Evolutionary conservation across 148 eudicot genomes (phyloP), one percentile per base, ranked within the genome.

Genomic region (Linanthus parryae): DNA sequence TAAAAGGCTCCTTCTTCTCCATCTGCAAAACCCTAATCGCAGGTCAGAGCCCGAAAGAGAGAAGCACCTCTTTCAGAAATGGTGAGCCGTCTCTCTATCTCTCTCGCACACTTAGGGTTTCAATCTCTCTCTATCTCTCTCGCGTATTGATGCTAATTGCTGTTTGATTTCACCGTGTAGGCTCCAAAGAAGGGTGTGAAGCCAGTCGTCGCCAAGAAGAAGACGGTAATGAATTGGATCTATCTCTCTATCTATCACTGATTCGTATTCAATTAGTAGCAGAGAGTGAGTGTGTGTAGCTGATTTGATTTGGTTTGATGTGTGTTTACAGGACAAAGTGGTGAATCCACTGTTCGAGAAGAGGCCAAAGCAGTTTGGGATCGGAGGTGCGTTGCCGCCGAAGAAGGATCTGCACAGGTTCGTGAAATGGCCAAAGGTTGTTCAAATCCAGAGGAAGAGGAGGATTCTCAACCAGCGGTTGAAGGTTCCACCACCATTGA

Each of bases 401-500:
- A 71, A 79, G 67, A 71, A 53, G 64, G 77, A 78, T 61, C 61
- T 78, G 52, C 66, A 63, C 52, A 27, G 84, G 3, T 74, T 78
- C 36, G 77, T 78, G 21, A 74, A 54, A 48, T 78, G 84, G 84
- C 84, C 84, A 1, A 70, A 64, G 48, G 79, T 69, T 33, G 84
- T 78, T 35, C 73, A 73, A 28, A 71, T 78, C 29, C 84, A 78
- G 80, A 78, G 84, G 69, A 78, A 78, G 69, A 74, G 62, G 48
- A 78, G 72, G 74, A 74, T 78, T 40, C 69, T 78, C 23, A 78
- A 67, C 67, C 80, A 71, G 74, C 57, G 80, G 0, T 58, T 78
- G 72, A 78, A 78, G 80, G 79, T 78, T 17, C 79, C 84, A 13
- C 84, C 84, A 9, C 64, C 84, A 4, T 54, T 78, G 59, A 72